A percentile compares a stretch with the other conserved stretches of the same genome.
Evolutionary conservation across 306 rosid species (phyloP).

Genomic region (Cicer arietinum): DNA sequence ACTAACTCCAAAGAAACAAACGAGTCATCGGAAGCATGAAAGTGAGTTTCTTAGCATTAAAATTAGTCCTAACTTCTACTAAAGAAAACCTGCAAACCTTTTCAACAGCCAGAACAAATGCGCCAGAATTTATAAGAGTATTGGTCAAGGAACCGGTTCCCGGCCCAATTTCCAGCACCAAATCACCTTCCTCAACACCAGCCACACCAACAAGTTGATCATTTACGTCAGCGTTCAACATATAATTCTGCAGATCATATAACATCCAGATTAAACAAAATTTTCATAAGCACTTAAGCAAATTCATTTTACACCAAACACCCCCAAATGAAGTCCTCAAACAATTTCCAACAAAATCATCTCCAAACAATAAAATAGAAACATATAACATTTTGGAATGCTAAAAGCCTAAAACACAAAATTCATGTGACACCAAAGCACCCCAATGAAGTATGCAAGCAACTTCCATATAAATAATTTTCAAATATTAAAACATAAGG

Average conservation of each 20-base stretch:
- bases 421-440: constrained; percentile 3
- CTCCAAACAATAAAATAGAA: neutral
- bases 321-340: neutral
- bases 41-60: neutral
- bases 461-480: neutral
- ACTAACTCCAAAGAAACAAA: constrained; percentile 20
- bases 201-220: constrained; percentile 75
- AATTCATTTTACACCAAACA: constrained; percentile 1
- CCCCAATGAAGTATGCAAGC: constrained; percentile 1
- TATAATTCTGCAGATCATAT: constrained; percentile 73
- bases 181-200: constrained; percentile 68
- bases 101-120: constrained; percentile 80
- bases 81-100: constrained; percentile 63
- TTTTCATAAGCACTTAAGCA: neutral
- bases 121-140: constrained; percentile 71
- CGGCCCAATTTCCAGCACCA: constrained; percentile 87
- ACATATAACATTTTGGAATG: neutral
- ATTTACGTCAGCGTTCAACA: constrained; percentile 80
- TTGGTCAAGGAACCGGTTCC: constrained; percentile 94
- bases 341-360: neutral
- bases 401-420: constrained; percentile 9
- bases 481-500: neutral
- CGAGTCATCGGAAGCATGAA: constrained; percentile 16
- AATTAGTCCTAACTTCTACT: constrained; percentile 23
- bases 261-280: constrained; percentile 34